Evolutionary conservation across 2,329 filamentous ascomycete species (phyloP), one percentile per base, ranked within the genome.

Genomic region (Emergomyces africanus): DNA sequence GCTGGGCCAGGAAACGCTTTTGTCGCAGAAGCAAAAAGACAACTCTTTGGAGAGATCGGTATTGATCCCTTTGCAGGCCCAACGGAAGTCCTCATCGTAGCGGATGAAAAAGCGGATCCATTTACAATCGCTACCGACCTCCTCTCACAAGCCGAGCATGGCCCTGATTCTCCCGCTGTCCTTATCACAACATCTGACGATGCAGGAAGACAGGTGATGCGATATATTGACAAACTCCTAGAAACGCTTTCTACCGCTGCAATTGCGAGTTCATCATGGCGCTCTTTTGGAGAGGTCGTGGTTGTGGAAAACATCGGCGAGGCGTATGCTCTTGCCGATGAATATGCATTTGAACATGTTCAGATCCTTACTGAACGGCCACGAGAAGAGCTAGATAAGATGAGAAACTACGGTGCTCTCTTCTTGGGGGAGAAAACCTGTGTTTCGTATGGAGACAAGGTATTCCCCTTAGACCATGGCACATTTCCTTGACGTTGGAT

Each of bases 41-140:
- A 80, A 64, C 67, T 82, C 0, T 82, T 79, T 60, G 79, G 79
- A 18, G 73, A 77, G 58, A 75, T 82, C 33, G 79, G 80, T 5
- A 82, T 82, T 59, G 79, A 82, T 63, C 70, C 82, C 1, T 73
- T 78, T 25, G 79, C 79, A 0, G 79, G 80, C 0, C 79, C 80
- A 12, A 81, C 79, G 0, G 80, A 82, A 65, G 69, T 81, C 23
- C 69, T 81, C 10, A 73, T 81, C 35, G 75, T 81, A 0, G 77
- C 78, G 2, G 79, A 81, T 59, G 72, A 75, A 46, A 59, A 68
- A 1, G 78, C 78, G 0, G 75, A 79, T 65, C 74, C 77, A 0
- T 75, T 75, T 58, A 75, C 70, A 1, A 65, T 75, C 1, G 78
- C 78, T 1, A 76, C 72, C 0, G 77, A 80, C 60, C 64, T 80